Conservation (phyloP, 768 basidiomycete species). For the Candolleomyces eurysporus region DNA sequence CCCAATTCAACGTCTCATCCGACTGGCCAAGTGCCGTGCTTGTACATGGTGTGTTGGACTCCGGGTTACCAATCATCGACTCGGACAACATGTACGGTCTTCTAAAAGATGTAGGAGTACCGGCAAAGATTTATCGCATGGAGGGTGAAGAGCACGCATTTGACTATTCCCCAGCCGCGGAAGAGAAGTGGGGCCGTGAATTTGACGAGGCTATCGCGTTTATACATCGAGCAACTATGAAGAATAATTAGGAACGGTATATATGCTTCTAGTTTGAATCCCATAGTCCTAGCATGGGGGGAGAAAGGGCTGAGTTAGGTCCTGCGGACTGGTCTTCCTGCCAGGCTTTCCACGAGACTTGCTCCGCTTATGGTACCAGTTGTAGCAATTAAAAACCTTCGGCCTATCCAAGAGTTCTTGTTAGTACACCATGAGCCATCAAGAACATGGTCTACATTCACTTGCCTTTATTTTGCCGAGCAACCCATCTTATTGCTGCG, state of each 20-base stretch:
- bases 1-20: conserved; percentile 36
- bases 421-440: conserved; percentile 7
- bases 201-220: conserved; percentile 10
- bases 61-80: conserved; percentile 41
- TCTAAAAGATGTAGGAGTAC: conserved; percentile 31
- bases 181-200: conserved; percentile 19
- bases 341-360: conserved; percentile 68
- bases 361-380: conserved; percentile 86
- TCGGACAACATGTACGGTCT: conserved; percentile 33
- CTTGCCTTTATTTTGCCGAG: conserved; percentile 77
- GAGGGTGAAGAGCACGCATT: conserved; percentile 50
- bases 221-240: not conserved
- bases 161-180: conserved; percentile 45
- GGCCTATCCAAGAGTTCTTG: conserved; percentile 45
- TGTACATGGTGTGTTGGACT: conserved; percentile 47
- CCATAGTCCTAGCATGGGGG: too few species aligned
- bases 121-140: conserved; percentile 19
- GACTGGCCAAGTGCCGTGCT: conserved; percentile 48
- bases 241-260: too few species aligned
- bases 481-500: conserved; percentile 90
- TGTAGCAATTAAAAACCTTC: conserved; percentile 88
- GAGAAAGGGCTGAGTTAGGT: conserved; percentile 21
- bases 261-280: too few species aligned
- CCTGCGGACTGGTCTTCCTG: conserved; percentile 25
- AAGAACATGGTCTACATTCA: conserved; percentile 6